Base-by-base conservation (phyloP, 352 stramenopile genomes). In the Globisporangium alternatum region DNA sequence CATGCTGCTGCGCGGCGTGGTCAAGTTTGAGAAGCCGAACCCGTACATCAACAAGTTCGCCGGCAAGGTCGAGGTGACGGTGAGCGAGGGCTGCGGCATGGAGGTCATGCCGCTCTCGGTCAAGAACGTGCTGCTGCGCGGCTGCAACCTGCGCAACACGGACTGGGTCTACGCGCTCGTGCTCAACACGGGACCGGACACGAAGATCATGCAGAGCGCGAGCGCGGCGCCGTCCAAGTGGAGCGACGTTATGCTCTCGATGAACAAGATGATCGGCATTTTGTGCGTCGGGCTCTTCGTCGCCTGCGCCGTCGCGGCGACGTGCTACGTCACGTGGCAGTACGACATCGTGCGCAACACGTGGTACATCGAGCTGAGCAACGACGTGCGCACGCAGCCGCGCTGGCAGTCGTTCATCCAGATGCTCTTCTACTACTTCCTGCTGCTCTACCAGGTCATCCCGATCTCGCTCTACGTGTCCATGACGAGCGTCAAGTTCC, bases 401-500 rank as follows among this genome's bases (percentile, higher is more conserved):
- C 80, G 75, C 21, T 74, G 83, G 49, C 62, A 85, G 28, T 69
- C 77, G 31, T 91, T 88, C 53, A 80, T 97, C 44, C 89, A 96
- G 68, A 96, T 93, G 72, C 83, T 97, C 56, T 97, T 98, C 56
- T 95, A 95, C 74, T 97, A 96, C 74, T 90, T 97, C 41, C 70
- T 98, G 37, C 75, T 97, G 63, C 81, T 94, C 49, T 95, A 93
- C 69, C 86, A 96, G 66, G 90, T 98, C 43, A 96, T 98, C 47
- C 93, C 93, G 15, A 96, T 98, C 64, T 96, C 90, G 62, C 80
- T 98, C 13, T 98, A 98, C 75, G 90, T 98, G 31, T 90, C 80
- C n/a, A 94, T 98, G 77, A 90, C 84, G 47, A 90, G 89, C 61
- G 85, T 95, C 66, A 93, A 92, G 66, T 97, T 96, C 62, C 65